Conservation (phyloP, 345 rosid genomes). For the Rhodamnia rubescens region DNA sequence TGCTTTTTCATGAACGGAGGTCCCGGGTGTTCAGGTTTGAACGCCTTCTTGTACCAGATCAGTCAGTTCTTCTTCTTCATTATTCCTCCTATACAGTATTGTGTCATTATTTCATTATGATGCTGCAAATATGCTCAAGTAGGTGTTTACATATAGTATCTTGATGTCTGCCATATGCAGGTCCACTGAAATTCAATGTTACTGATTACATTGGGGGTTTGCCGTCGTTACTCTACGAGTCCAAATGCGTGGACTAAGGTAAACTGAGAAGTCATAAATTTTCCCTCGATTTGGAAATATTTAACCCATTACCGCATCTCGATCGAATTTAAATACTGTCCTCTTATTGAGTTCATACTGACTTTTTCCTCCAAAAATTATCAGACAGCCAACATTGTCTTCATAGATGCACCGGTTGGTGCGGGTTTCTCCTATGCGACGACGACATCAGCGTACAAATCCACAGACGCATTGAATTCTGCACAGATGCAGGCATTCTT, state of each 20-base stretch:
- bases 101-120: not conserved
- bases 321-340: rapidly evolving
- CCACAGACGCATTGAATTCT: not conserved
- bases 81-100: not conserved
- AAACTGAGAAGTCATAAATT: not conserved
- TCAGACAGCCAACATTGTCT: constrained; percentile 3
- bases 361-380: not conserved
- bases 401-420: constrained; percentile 8
- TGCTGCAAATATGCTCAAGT: not conserved
- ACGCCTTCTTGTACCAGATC: not conserved
- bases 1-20: not conserved
- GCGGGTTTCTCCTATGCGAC: constrained; percentile 10
- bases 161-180: not conserved
- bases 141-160: not conserved
- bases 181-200: constrained; percentile 9
- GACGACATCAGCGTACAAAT: not conserved
- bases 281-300: not conserved
- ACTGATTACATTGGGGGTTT: constrained; percentile 5
- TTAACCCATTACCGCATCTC: not conserved
- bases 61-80: not conserved
- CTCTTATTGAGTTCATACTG: not conserved
- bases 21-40: not conserved
- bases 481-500: not conserved
- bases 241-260: not conserved
- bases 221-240: constrained; percentile 3